Evolutionary conservation across 176 grass and related monocot genomes (phyloP), one percentile per base, ranked within the genome.

Genomic region (Rhynchospora breviuscula): DNA sequence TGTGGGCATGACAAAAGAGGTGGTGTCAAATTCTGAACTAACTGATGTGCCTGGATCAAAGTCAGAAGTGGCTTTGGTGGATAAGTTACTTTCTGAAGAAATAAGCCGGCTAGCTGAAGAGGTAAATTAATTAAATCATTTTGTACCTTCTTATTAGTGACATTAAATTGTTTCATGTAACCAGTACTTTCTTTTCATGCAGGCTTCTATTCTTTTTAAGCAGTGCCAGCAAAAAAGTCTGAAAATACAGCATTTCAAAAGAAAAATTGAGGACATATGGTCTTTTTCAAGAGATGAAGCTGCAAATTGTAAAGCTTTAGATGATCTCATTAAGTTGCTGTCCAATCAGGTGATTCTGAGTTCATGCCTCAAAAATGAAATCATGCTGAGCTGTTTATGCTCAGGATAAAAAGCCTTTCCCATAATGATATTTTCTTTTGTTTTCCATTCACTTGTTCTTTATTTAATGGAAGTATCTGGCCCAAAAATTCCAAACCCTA

Each of bases 241-340:
- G 67, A 90, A 93, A 72, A 75, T 93, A 86, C 93, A 95, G 66
- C 71, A 90, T 44, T 93, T 90, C 87, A 93, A 93, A 93, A 67
- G 43, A 40, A 91, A 92, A 90, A 91, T 99, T 9, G 89, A 99
- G 80, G 93, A 99, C 85, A 95, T 91, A 15, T 99, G 79, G 89
- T 86, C 88, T 46, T 70, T 86, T 81, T 86, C 81, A 47, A 93
- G 78, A 80, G 85, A 95, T 86, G 91, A 99, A 85, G 88, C 96
- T 67, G 87, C 89, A 81, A 99, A 93, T 53, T 95, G 86, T 85
- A 95, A 95, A 89, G 86, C 93, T 81, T 93, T 93, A 63, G 90
- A 95, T 78, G 91, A 93, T 21, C 88, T 95, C 81, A 91, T 99
- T 81, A 95, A 95, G 33, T 77, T 93, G 79, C 85, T 99, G 67